phyloP scores from a whole-genome alignment of 2,329 filamentous ascomycete genomes.

The Hypoxylon sp. region DNA sequence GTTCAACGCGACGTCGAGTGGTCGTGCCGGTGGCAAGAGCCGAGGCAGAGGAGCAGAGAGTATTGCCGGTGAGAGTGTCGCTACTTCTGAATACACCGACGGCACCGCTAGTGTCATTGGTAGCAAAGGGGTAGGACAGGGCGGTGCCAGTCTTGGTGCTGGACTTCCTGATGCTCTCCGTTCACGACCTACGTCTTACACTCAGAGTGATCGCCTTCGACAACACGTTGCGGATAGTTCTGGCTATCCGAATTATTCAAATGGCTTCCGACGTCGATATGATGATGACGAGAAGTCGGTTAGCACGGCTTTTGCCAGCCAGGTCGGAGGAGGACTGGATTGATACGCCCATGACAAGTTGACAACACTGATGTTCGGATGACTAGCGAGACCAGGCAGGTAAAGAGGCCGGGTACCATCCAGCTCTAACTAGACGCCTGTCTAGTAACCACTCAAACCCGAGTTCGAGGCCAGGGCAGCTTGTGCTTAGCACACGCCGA shows the following conservation, averaged over 20 bases:
- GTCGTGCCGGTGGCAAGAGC: constrained; percentile 76
- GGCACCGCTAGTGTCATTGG: constrained; percentile 83
- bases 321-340: constrained; percentile 75
- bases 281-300: constrained; percentile 98
- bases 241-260: constrained; percentile 76
- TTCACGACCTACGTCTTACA: constrained; percentile 74
- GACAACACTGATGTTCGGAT: constrained; percentile 30
- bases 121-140: constrained; percentile 82
- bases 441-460: constrained; percentile 25
- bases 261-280: constrained; percentile 77
- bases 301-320: constrained; percentile 96
- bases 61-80: constrained; percentile 91
- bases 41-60: constrained; percentile 80
- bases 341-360: constrained; percentile 47
- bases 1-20: constrained; percentile 65
- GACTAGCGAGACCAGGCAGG: constrained; percentile 17
- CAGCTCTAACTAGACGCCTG: constrained; percentile 14
- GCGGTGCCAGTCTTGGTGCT: constrained; percentile 86
- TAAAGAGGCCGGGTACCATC: constrained; percentile 12
- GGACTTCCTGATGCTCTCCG: constrained; percentile 83
- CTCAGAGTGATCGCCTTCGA: constrained; percentile 91
- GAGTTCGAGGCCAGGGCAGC: constrained; percentile 25
- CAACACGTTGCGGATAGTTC: constrained; percentile 89
- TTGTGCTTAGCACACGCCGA: constrained; percentile 32
- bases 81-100: constrained; percentile 91